Evolutionary conservation across 768 basidiomycete species (phyloP), one percentile per base, ranked within the genome.

Genomic region (Pilatotrama ljubarskyi): DNA sequence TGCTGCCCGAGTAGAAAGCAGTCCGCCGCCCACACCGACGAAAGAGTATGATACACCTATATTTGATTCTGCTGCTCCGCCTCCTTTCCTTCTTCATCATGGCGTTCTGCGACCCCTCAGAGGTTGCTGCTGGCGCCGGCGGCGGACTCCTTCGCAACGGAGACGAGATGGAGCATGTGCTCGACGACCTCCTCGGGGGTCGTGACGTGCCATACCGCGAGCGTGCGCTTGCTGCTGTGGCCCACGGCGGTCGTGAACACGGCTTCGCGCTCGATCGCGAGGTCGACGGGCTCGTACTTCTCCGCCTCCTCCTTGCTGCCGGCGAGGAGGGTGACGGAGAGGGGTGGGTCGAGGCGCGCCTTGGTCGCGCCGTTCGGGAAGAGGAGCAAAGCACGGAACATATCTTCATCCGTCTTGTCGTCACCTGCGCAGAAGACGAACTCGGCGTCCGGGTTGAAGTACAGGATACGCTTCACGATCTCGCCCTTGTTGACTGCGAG

Each of bases 401-500:
- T 99, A 78, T 99, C 96, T 77, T 99, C 96, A 78, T 98, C 94
- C 48, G 95, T 95, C 91, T 98, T 99, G 78, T 99, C 96, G 69
- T 99, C 96, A 44, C 96, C 96, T 1, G 95, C 96, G 71, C 96
- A 99, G 78, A 98, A 96, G 73, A 98, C 81, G 69, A 98, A 95
- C 72, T 97, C 93, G 44, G 93, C 87, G 59, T 96, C 93, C 2
- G 95, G 91, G 79, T 98, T 89, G 73, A 87, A 78, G 81, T 95
- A 98, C 57, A 97, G 71, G 59, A 98, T 86, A 46, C 94, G 82
- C 79, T 95, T 95, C 70, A 98, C 95, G 69, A 98, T 98, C 78
- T 98, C 96, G 52, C 96, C 96, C 85, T 99, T 98, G 83, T 97
- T 98, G 60, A 98, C 86, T 1, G 95, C 94, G 32, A 95, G 81